Conservation (phyloP, 305 asterid species). For the Solanum aculeatissimum region DNA sequence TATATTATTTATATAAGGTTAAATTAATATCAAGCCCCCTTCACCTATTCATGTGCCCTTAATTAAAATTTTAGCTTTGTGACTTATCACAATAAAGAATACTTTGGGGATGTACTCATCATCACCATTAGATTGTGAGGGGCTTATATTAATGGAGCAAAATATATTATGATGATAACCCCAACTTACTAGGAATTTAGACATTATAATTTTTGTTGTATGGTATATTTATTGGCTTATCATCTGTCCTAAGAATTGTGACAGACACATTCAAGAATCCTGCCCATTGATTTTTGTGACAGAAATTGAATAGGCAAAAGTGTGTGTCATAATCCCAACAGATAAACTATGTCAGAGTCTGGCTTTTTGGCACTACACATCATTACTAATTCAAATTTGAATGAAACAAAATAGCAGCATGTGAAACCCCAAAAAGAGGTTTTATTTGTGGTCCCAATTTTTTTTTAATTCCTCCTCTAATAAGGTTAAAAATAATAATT, state of each 20-base stretch:
- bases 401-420: slow-evolving; percentile 9
- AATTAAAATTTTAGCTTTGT: too few species aligned
- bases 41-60: too few species aligned
- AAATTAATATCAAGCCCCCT: too few species aligned
- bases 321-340: not conserved
- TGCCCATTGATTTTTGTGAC: not conserved
- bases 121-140: not conserved
- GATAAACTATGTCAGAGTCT: not conserved
- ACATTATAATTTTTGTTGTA: not conserved
- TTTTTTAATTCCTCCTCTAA: not conserved
- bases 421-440: not conserved
- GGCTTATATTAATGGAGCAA: not conserved
- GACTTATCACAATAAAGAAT: not conserved
- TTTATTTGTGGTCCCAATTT: slow-evolving; percentile 6
- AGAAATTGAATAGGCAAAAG: not conserved
- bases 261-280: not conserved
- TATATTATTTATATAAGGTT: too few species aligned
- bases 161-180: not conserved
- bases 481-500: not conserved
- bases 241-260: not conserved
- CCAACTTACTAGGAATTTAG: not conserved
- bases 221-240: not conserved
- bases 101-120: not conserved
- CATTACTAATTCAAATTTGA: slow-evolving; percentile 6
- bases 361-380: not conserved